Percentiles rank a stretch among this genome's conserved stretches.
phyloP scores from a whole-genome alignment of 306 rosid genomes.

The Cyamopsis tetragonoloba region DNA sequence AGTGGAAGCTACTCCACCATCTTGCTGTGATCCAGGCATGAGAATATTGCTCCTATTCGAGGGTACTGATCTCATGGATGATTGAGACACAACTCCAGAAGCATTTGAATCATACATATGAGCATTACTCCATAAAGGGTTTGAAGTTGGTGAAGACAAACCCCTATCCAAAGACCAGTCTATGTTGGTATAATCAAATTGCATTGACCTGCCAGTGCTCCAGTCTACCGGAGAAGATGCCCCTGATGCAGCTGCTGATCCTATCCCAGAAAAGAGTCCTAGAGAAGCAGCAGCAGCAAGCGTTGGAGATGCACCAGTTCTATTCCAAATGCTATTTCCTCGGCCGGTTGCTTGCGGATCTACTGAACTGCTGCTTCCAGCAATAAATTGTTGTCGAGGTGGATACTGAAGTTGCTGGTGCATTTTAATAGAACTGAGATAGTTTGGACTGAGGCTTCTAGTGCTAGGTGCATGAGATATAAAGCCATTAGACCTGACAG shows the following conservation, averaged over 20 bases:
- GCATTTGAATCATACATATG: slow-evolving; percentile 42
- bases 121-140: slow-evolving; percentile 44
- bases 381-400: slow-evolving; percentile 48
- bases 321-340: slow-evolving; percentile 61
- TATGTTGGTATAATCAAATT: slow-evolving; percentile 68
- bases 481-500: slow-evolving; percentile 51
- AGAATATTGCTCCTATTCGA: slow-evolving; percentile 49
- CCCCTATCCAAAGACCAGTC: slow-evolving; percentile 87
- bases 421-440: slow-evolving; percentile 51
- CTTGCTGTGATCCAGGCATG: slow-evolving; percentile 61
- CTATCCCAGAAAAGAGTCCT: slow-evolving; percentile 74
- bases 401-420: slow-evolving; percentile 67
- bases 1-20: slow-evolving; percentile 46
- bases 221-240: slow-evolving; percentile 65
- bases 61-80: slow-evolving; percentile 42
- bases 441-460: slow-evolving; percentile 47
- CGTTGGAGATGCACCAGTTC: slow-evolving; percentile 53
- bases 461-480: slow-evolving; percentile 48
- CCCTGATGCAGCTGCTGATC: slow-evolving; percentile 61
- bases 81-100: slow-evolving; percentile 46
- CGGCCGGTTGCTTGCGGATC: slow-evolving; percentile 44
- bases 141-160: slow-evolving; percentile 42
- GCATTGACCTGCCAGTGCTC: slow-evolving; percentile 62
- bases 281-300: slow-evolving; percentile 75
- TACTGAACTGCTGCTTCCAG: slow-evolving; percentile 39